These are phyloP conservation scores for Alternaria postmessia DNA, from an alignment of 2,329 filamentous ascomycete species.

Conservation along the genomic window DNA sequence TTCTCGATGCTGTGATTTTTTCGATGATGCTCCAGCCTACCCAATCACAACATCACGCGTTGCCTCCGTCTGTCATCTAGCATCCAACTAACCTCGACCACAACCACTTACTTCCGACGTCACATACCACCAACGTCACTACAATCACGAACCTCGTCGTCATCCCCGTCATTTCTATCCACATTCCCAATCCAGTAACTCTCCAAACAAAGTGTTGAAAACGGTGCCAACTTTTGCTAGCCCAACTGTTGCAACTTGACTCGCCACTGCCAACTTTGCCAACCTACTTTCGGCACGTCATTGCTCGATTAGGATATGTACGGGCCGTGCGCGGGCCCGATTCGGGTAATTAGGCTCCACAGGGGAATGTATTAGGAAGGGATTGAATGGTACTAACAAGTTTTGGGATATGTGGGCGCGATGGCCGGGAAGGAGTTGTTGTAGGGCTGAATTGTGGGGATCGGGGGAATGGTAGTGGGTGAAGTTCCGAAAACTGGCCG, in stretches of 20 bases:
- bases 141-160: not conserved
- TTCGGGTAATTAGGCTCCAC: not conserved
- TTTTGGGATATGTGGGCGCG: not conserved
- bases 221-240: slow-evolving; percentile 10
- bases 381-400: not conserved
- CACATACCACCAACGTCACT: not conserved
- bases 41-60: not conserved
- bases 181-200: slow-evolving; percentile 2
- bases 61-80: not conserved
- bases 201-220: not conserved
- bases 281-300: not conserved
- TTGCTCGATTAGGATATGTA: not conserved
- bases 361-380: not conserved
- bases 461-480: not conserved
- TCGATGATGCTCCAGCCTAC: not conserved
- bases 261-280: slow-evolving; percentile 8
- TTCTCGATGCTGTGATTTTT: not conserved
- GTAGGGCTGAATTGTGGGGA: not conserved
- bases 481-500: not conserved
- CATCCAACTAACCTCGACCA: not conserved
- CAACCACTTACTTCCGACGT: not conserved
- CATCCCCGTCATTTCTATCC: not conserved
- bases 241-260: not conserved
- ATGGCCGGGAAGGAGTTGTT: not conserved
- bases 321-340: not conserved